phyloP scores from a whole-genome alignment of 164 flowering plant species.

The Aristolochia contorta region DNA sequence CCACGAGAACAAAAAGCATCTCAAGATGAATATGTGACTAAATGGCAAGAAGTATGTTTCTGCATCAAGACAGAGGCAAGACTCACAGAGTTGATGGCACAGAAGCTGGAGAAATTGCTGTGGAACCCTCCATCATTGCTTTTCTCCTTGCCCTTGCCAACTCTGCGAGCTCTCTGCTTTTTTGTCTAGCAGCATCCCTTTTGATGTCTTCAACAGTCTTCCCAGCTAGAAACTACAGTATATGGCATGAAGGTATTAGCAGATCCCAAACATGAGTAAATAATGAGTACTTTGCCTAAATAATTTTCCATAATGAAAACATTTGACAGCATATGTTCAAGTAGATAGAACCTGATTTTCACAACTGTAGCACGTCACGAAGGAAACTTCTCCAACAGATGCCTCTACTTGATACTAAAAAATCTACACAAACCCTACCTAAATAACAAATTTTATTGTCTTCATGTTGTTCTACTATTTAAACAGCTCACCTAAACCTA shows the following conservation, averaged over 20 bases:
- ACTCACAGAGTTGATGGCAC: conserved; percentile 18
- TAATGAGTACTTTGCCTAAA: background rate
- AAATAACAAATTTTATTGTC: too few relatives aligned
- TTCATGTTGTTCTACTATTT: too few relatives aligned
- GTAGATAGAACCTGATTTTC: too few relatives aligned
- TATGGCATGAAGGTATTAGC: conserved; percentile 4
- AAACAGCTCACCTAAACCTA: too few relatives aligned
- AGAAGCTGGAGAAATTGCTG: conserved; percentile 8
- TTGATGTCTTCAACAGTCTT: conserved; percentile 49
- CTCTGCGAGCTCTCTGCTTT: conserved; percentile 20
- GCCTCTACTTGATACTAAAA: too few relatives aligned
- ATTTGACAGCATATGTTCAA: background rate
- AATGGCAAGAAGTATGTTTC: too few relatives aligned
- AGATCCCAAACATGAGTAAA: conserved; percentile 2
- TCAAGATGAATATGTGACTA: too few relatives aligned
- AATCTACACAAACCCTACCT: too few relatives aligned
- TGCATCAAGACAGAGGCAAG: background rate
- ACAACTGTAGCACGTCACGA: too few relatives aligned
- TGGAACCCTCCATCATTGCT: conserved; percentile 10
- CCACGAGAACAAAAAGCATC: too few relatives aligned
- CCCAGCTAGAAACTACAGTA: conserved; percentile 31
- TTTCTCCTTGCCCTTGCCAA: conserved; percentile 16
- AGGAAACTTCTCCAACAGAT: too few relatives aligned
- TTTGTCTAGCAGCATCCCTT: conserved; percentile 35
- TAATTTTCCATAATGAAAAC: background rate